These are phyloP conservation scores for Alternaria ventricosa DNA, from an alignment of 2,329 filamentous ascomycete species.

Conservation along the genomic window DNA sequence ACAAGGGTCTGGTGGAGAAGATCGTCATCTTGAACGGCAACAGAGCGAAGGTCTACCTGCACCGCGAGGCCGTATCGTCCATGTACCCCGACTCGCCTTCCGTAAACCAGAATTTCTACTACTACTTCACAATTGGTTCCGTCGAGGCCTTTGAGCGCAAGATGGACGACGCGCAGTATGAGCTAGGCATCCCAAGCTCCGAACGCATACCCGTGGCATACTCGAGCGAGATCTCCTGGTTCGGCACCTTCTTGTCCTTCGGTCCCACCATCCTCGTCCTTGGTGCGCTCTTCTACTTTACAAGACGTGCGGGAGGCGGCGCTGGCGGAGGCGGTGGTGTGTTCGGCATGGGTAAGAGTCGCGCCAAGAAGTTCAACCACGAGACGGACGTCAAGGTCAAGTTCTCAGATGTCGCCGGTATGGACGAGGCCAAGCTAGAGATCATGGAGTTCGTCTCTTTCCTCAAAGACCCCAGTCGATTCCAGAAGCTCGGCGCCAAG, in stretches of 20 bases:
- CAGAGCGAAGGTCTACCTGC: slow-evolving; percentile 79
- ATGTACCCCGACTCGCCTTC: slow-evolving; percentile 80
- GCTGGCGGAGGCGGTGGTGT: slow-evolving; percentile 69
- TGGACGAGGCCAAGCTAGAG: slow-evolving; percentile 97
- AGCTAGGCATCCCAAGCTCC: slow-evolving; percentile 82
- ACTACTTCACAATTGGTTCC: slow-evolving; percentile 95
- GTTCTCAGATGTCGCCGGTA: slow-evolving; percentile 93
- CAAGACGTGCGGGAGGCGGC: slow-evolving; percentile 73
- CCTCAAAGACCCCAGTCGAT: slow-evolving; percentile 89
- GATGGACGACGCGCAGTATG: slow-evolving; percentile 84
- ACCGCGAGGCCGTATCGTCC: slow-evolving; percentile 73
- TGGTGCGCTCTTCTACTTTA: slow-evolving; percentile 80
- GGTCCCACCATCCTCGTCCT: slow-evolving; percentile 88
- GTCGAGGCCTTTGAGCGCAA: slow-evolving; percentile 90
- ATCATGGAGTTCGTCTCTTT: slow-evolving; percentile 99
- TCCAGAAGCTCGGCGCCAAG: slow-evolving; percentile 93
- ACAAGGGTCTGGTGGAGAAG: slow-evolving; percentile 95
- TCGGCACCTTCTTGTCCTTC: slow-evolving; percentile 78
- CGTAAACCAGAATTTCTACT: slow-evolving; percentile 73
- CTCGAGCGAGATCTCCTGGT: slow-evolving; percentile 73
- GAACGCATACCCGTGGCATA: slow-evolving; percentile 95
- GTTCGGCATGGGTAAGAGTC: slow-evolving; percentile 95
- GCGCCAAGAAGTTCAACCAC: slow-evolving; percentile 96
- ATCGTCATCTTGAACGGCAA: slow-evolving; percentile 79
- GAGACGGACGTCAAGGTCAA: slow-evolving; percentile 97